Conservation (phyloP, 805 yeast genomes). For the Zygosaccharomyces bailii region DNA sequence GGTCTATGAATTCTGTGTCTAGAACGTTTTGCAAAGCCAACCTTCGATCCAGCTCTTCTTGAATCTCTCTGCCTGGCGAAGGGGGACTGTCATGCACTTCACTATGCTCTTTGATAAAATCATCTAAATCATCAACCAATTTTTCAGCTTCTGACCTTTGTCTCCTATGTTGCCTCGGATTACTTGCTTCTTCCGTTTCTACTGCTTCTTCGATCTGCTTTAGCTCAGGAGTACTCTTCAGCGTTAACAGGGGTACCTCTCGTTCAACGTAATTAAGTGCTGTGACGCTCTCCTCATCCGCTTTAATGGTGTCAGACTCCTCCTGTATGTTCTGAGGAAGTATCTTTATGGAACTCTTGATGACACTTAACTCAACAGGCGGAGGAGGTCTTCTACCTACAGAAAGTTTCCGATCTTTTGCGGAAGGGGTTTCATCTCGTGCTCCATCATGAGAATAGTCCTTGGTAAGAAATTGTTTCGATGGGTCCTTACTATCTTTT, state of each 20-base stretch:
- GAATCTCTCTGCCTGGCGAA: slow-evolving; percentile 1
- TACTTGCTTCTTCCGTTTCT: neutral
- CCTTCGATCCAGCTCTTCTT: neutral
- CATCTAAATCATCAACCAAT: slow-evolving; percentile 34
- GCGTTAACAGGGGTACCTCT: slow-evolving; percentile 1
- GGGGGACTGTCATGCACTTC: slow-evolving; percentile 9
- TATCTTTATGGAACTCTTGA: slow-evolving; percentile 1
- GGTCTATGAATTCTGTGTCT: slow-evolving; percentile 6
- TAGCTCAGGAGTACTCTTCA: neutral
- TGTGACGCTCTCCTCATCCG: neutral
- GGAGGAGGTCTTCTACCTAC: slow-evolving; percentile 6
- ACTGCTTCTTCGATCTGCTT: neutral
- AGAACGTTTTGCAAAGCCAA: neutral
- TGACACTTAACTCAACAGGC: slow-evolving; percentile 2
- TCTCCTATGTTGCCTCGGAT: slow-evolving; percentile 22
- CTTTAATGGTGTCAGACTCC: neutral
- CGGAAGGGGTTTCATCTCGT: neutral
- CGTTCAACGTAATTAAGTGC: neutral
- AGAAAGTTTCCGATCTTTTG: neutral
- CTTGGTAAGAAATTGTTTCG: neutral
- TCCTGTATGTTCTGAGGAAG: neutral
- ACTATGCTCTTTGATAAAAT: slow-evolving; percentile 22
- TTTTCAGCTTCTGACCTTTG: slow-evolving; percentile 36
- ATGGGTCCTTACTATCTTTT: neutral
- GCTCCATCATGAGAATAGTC: neutral